phyloP scores from a whole-genome alignment of 148 eudicot genomes.

The Beta vulgaris region DNA sequence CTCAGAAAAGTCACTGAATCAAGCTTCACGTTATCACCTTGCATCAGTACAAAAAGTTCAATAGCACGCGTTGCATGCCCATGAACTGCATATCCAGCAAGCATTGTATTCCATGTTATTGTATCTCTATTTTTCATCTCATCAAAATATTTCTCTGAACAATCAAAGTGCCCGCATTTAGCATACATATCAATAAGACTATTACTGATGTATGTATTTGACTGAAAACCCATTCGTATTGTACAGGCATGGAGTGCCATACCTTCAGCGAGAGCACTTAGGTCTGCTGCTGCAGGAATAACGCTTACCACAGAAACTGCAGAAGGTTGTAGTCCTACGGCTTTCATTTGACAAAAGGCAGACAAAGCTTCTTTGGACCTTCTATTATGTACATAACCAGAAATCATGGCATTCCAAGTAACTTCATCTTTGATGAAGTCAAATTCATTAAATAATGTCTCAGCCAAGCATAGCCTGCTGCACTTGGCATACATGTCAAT shows the following conservation, averaged over 20 bases:
- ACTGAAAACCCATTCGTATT: slow-evolving; percentile 44
- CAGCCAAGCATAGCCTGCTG: slow-evolving; percentile 41
- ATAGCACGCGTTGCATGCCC: slow-evolving; percentile 51
- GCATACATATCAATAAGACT: slow-evolving; percentile 70
- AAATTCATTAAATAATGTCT: slow-evolving; percentile 42
- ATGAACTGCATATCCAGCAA: slow-evolving; percentile 56
- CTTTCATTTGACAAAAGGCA: slow-evolving; percentile 47
- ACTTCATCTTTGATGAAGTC: slow-evolving; percentile 46
- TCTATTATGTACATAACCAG: slow-evolving; percentile 52
- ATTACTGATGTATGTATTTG: slow-evolving; percentile 45
- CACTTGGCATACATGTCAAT: slow-evolving; percentile 76
- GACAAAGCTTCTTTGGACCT: slow-evolving; percentile 47
- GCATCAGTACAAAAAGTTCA: slow-evolving; percentile 50
- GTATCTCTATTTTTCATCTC: slow-evolving; percentile 51
- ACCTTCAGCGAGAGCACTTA: slow-evolving; percentile 51
- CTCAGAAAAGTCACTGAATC: slow-evolving; percentile 57
- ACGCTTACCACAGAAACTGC: slow-evolving; percentile 51
- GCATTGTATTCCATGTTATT: slow-evolving; percentile 70
- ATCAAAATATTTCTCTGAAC: slow-evolving; percentile 45
- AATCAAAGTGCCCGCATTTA: slow-evolving; percentile 62
- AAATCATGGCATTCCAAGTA: slow-evolving; percentile 62
- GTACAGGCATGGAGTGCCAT: slow-evolving; percentile 48
- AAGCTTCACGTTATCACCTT: slow-evolving; percentile 30
- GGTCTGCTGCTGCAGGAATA: slow-evolving; percentile 57
- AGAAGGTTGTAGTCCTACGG: slow-evolving; percentile 43